Base-by-base conservation (phyloP, 768 basidiomycete species). In the Tremella mesenterica region DNA sequence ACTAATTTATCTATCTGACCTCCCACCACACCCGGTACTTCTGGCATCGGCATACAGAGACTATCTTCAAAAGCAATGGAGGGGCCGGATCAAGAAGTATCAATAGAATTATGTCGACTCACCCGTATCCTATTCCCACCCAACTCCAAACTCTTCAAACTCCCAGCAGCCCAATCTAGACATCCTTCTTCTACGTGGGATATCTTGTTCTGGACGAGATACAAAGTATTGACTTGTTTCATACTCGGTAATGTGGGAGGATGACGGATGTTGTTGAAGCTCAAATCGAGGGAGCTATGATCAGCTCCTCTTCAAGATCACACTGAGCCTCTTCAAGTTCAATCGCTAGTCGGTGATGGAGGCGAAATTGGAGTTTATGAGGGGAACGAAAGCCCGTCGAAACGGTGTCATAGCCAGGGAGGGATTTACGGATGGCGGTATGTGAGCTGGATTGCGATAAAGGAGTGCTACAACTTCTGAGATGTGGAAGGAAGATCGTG, bases 141-240 rank as follows among this genome's bases (percentile, higher is more conserved):
- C 7, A 96, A 78, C 71, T 99, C 95, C 18, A 99, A 77, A 64
- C 87, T 92, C 50, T 81, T 79, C 56, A 96, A 73, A 0, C 80
- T 81, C 20, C 76, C 77, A 14, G 73, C 76, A 27, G 78, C 70
- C 31, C 78, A 74, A 23, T 80, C 77, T 1, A 96, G 77, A 9
- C 83, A 80, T 10, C 64, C 67, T 6, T 47, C 45, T 5, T 78
- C 78, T 52, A 99, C 89, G 58, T 80, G 81, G 14, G 81, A 81
- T 65, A 97, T 93, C 73, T 85, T 86, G 75, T 99, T 96, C 74
- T 99, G 95, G 4, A 99, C 88, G 63, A 99, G 88, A 75, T 92
- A 99, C 25, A 92, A 77, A 0, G 85, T 88, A 31, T 79, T 75
- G 28, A 99, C 77, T 3, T 69, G 43, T 4, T 50, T 67, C 48